Base-by-base conservation (phyloP, 2,329 filamentous ascomycete genomes). In the Pseudocercospora macadamiae region DNA sequence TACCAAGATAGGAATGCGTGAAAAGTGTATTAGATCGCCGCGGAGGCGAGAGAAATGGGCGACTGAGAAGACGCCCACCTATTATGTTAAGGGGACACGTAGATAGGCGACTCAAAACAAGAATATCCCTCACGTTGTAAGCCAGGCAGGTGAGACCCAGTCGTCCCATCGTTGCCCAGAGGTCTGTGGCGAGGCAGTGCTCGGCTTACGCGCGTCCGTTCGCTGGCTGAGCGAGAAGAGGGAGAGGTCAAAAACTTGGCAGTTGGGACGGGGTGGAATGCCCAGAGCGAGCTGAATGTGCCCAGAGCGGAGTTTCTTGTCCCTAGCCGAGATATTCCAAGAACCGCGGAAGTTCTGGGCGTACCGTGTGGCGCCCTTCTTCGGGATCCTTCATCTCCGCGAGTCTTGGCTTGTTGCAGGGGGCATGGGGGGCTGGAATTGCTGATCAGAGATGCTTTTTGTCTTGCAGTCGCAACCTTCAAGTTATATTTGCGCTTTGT, bases 241-340 rank as follows among this genome's bases (percentile, higher is more conserved):
- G 34, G 16, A n/a, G n/a, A n/a, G 28, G 28, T 7, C 12, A 18
- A 19, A 51, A 18, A 51, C 25, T 16, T 16, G 18, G 48, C 21
- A 28, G 48, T 34, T 54, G 51, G 51, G 57, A 54, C 42, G 39
- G 25, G 42, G 45, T 37, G 18, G 57, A 26, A 47, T 28, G 42
- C 42, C 42, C 19, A 47, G 42, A 47, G 19, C 19, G 42, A 23
- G 23, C 23, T 19, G 42, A 21, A 45, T n/a, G 23, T 54, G 56
- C 28, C 39, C 16, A 47, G 42, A 59, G 58, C 58, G 58, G 58
- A 56, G 37, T 21, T 48, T 49, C 55, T 58, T 48, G 55, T 32
- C 28, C 28, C 28, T 12, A 32, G 42, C 42, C 42, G 53, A 47
- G 19, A 34, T 6, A n/a, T 48, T 7, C 53, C 48, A 51, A 59